Base-by-base conservation (phyloP, 2,329 filamentous ascomycete genomes). In the Stagonosporopsis chrysanthemi region DNA sequence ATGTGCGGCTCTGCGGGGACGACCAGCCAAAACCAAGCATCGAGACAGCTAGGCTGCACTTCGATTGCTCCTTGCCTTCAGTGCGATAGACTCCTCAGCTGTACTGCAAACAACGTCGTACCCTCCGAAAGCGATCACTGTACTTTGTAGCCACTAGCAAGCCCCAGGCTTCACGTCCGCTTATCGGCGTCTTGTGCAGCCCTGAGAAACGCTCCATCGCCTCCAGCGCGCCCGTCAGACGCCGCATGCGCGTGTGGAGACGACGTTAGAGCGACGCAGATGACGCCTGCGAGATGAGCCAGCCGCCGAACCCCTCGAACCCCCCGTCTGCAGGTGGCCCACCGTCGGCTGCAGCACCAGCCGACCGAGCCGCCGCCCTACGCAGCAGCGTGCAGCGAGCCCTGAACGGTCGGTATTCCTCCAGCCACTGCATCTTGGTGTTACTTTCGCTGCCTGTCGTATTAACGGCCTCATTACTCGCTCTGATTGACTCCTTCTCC, bases 351-450 rank as follows among this genome's bases (percentile, higher is more conserved):
- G 63, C 68, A 43, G 62, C 68, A 39, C 63, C 63, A 50, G 68
- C 66, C 67, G 66, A 66, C 60, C 66, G 66, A 63, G 62, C 67
- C 63, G 65, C 68, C 41, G 65, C 68, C 39, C 58, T 75, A 50
- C 76, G 75, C 61, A 69, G 70, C 58, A 76, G 71, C 59, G 71
- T 75, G 36, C 74, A 75, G 64, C 70, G 75, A 49, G 75, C 77
- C 61, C 78, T 78, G 63, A 76, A 79, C 64, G 73, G 74, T 74
- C 60, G 58, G 73, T 73, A 47, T 56, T 54, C 53, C 44, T 54
- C 51, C 49, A 56, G 50, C 58, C 52, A 46, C 39, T 22, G 23
- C 54, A 15, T 57, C 35, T 51, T 52, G 43, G 40, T 58, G 39
- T 58, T 36, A 39, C 56, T 41, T 29, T 35, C 24, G 49, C 49